Base-by-base conservation (phyloP, 805 yeast species). In the Candida methanosorbosa region DNA sequence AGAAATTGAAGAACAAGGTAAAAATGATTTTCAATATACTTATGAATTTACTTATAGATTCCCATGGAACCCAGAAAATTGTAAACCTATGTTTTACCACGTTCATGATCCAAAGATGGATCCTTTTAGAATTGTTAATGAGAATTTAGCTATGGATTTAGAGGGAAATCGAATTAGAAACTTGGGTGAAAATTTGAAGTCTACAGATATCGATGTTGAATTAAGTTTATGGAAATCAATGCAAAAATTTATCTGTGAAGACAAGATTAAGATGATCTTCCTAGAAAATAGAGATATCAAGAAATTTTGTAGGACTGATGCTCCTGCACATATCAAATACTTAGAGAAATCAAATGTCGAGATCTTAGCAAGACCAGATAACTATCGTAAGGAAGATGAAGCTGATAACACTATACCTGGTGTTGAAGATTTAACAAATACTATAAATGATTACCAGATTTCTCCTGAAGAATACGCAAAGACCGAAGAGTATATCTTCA, bases 51-150 rank as follows among this genome's bases (percentile, higher is more conserved):
- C 39, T 5, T 38, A 32, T 20, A 30, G 33, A 18, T 45, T 39
- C 11, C 46, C 53, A 12, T 44, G 42, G 32, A 45, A 40, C 11
- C 23, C 35, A 29, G 36, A 32, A 1, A 44, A 42, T 31, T 42
- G 51, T 11, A 37, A 39, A 11, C 52, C 52, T 33, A 41, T 52
- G 41, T 53, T 56, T 35, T 46, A 46, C 18, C 75, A 70, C 39
- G 65, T 71, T 19, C 70, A 70, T 45, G 64, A 55, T 45, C 73
- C 75, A 6, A 69, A 69, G 45, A 54, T 69, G 33, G 63, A 69
- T 43, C 75, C 75, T 2, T 67, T 68, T 64, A 48, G 34, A 12
- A 36, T 39, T n/a, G 26, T 42, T 16, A 36, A 41, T 6, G 34
- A 33, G 12, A 36, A 41, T 18, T 35, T 38, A 15, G 39, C 44